A percentile compares a stretch with the other conserved stretches of the same genome.
phyloP scores from a whole-genome alignment of 1,139 yeast species.

The Pichia sp. region DNA sequence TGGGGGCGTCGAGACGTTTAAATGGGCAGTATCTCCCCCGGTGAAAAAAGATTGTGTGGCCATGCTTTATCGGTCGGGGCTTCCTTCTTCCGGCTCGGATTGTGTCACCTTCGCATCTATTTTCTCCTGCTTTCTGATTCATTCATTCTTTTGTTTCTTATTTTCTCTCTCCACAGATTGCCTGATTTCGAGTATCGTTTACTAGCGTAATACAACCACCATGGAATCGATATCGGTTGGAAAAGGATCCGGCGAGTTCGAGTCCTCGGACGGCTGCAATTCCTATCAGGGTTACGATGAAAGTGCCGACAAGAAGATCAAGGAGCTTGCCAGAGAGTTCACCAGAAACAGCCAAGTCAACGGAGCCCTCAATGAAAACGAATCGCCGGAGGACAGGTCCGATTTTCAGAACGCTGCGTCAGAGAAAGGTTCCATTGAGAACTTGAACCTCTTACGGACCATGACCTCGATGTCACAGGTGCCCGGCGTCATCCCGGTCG shows the following conservation, averaged over 20 bases:
- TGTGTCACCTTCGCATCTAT: neutral
- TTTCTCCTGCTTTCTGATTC: neutral
- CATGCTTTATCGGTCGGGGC: neutral
- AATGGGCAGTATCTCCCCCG: neutral
- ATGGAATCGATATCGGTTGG: slow-evolving; percentile 21
- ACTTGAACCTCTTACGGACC: slow-evolving; percentile 32
- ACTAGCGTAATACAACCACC: neutral
- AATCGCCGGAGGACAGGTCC: neutral
- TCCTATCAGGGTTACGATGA: slow-evolving; percentile 40
- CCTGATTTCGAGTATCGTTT: no score
- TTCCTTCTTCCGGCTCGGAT: neutral
- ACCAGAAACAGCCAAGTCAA: slow-evolving; percentile 29
- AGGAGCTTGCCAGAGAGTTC: slow-evolving; percentile 60
- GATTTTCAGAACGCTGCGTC: neutral
- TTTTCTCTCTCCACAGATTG: neutral
- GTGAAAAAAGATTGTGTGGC: neutral
- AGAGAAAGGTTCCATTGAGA: slow-evolving; percentile 5
- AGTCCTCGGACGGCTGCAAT: slow-evolving; percentile 12
- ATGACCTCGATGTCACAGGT: slow-evolving; percentile 50
- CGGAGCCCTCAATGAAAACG: neutral
- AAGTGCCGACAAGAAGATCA: slow-evolving; percentile 36
- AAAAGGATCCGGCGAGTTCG: slow-evolving; percentile 18
- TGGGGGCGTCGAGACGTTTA: neutral
- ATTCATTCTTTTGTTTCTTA: neutral
- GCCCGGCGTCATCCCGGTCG: slow-evolving; percentile 45